Conservation (phyloP, 495 filamentous ascomycete species). For the Penicillium riverlandense region DNA sequence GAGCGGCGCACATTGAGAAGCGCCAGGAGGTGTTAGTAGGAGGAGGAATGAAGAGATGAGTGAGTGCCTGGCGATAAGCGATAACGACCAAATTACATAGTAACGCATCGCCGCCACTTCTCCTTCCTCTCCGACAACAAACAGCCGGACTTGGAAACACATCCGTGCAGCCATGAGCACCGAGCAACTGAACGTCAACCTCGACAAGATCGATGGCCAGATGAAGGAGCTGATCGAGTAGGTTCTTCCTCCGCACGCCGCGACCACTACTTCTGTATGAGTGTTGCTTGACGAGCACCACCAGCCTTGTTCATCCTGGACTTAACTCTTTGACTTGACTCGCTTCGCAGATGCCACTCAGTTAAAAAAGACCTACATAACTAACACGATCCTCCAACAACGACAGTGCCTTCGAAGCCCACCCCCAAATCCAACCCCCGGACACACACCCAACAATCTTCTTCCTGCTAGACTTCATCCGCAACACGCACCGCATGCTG, state of each 20-base stretch:
- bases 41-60: not conserved
- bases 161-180: constrained; percentile 1
- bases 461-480: constrained; percentile 34
- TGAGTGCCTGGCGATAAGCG: not conserved
- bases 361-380: constrained; percentile 2
- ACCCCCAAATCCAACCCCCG: constrained; percentile 23
- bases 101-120: too few species aligned
- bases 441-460: constrained; percentile 24
- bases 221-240: constrained; percentile 25
- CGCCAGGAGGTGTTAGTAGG: not conserved
- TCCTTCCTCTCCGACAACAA: not conserved
- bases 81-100: not conserved
- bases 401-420: constrained; percentile 22
- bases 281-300: not conserved
- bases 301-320: not conserved
- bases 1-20: too few species aligned
- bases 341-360: not conserved
- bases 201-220: constrained; percentile 11
- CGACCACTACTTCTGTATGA: not conserved
- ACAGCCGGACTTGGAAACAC: not conserved
- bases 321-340: too few species aligned
- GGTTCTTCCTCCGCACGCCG: constrained; percentile 3
- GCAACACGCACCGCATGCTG: constrained; percentile 21
- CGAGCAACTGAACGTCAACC: constrained; percentile 2
- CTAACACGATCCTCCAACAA: not conserved